Base-by-base conservation (phyloP, 2,329 filamentous ascomycete genomes). In the Cytospora piceae region DNA sequence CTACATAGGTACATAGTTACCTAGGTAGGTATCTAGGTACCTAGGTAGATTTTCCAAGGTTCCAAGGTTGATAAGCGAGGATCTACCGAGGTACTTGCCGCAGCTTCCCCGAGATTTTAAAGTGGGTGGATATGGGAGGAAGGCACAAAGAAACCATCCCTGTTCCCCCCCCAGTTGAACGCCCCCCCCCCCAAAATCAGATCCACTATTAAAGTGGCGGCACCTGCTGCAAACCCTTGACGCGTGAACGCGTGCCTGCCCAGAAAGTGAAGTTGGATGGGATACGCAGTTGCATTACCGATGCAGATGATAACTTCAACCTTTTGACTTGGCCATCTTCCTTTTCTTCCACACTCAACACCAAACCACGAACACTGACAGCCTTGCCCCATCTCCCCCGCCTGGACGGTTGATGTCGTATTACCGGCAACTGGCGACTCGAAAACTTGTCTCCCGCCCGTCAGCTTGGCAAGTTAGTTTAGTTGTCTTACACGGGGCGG, bases 201-300 rank as follows among this genome's bases (percentile, higher is more conserved):
- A 42, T 9, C 46, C 46, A 49, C 46, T 49, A 49, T 22, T 22
- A 42, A 42, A 42, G 20, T 42, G 39, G 39, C 17, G 11, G 46
- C 20, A 20, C 46, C 20, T 22, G 46, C 46, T 49, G 46, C 46
- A 49, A 24, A n/a, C 46, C 20, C 46, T 49, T 22, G 46, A 49
- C 46, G 46, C 46, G 46, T 49, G 22, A 24, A 49, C 46, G 46
- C 46, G 46, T 49, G 46, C 46, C 46, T 49, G 46, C 46, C 46
- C 46, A 49, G 46, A 24, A 49, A 49, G 46, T 24, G 46, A 49
- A 49, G 6, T 49, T 42, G n/a, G 46, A 8, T 24, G n/a, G 46
- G 22, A 46, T 46, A 46, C 20, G 42, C 20, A 46, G 42, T 46
- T 46, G n/a, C 42, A 46, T 14, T 49, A 24, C 46, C n/a, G 46